Evolutionary conservation across 2,329 filamentous ascomycete species (phyloP), one percentile per base, ranked within the genome.

Genomic region (Sporothrix pallida): DNA sequence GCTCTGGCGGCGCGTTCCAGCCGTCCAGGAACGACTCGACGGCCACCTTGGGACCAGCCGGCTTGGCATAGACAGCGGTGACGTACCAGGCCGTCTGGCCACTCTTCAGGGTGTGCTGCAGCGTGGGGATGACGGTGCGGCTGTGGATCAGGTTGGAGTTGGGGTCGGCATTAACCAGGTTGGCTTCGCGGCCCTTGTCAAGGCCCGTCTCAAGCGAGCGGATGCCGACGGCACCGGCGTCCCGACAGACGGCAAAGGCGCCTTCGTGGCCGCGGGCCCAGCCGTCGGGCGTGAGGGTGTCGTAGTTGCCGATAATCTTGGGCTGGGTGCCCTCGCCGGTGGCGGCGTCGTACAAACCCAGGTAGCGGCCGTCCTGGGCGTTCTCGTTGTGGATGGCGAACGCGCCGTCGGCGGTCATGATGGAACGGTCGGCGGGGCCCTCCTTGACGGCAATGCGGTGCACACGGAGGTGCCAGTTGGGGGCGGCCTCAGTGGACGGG

Each of bases 121-220:
- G 81, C 44, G 90, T 90, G 31, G 93, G 93, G 77, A 95, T 87
- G 58, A 92, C 86, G 3, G 91, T 93, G 74, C 92, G 84, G 74
- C 90, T 89, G 82, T 93, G 90, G 2, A 94, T 85, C 48, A 95
- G 82, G 81, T 95, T 95, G 67, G 90, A 92, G 82, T 95, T 94
- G 7, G 92, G 92, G 79, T 95, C 93, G 12, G 92, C 91, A 73
- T 93, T 90, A 67, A 94, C 88, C 37, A 93, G 84, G 79, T 87
- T 90, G 2, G 92, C 92, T 72, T 81, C 82, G 23, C 91, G 84
- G 31, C 31, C 70, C 26, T 7, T 17, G 2, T 70, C 15, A 12
- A 20, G 17, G 3, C 0, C 20, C 23, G 52, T 1, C 78, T 84
- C 92, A 72, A 86, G 82, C 76, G 81, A 90, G 80, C 77, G 88